Percentiles rank a stretch among this genome's conserved stretches.
Conservation (phyloP, 2,329 filamentous ascomycete genomes). For the Bipolaris victoriae region DNA sequence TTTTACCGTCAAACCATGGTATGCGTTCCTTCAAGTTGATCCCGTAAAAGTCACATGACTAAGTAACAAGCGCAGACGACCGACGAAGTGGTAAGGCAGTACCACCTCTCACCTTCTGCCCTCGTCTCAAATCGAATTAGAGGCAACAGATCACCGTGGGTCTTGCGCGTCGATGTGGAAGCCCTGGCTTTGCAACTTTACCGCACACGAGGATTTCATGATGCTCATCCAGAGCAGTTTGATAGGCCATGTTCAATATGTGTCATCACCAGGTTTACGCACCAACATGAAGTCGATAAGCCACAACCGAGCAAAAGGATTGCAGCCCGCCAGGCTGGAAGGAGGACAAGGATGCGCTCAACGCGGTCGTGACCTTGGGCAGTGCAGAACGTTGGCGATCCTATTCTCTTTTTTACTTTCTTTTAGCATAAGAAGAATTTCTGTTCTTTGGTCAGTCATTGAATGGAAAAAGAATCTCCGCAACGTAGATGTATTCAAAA, state of each 20-base stretch:
- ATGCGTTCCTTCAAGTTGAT: neutral
- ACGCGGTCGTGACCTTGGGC: neutral
- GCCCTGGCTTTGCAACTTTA: conserved; percentile 38
- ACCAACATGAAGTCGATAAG: neutral
- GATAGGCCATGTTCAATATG: conserved; percentile 35
- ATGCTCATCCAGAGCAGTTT: conserved; percentile 27
- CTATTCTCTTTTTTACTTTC: neutral
- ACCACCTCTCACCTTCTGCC: conserved; percentile 32
- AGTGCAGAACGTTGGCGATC: too few species aligned
- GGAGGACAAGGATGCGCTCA: conserved; percentile 1
- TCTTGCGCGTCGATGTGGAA: conserved; percentile 40
- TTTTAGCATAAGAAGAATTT: neutral
- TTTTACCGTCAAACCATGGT: conserved; percentile 41
- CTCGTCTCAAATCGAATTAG: conserved; percentile 25
- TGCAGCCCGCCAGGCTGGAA: conserved; percentile 2
- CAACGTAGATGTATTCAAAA: too few species aligned
- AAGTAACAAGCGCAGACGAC: conserved; percentile 22
- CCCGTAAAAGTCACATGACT: neutral
- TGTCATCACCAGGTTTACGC: conserved; percentile 24
- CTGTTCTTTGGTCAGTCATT: neutral
- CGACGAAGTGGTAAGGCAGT: conserved; percentile 38
- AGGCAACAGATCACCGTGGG: conserved; percentile 27
- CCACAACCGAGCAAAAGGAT: neutral
- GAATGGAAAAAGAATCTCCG: too few species aligned
- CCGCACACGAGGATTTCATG: conserved; percentile 39